Evolutionary conservation across 2,329 filamentous ascomycete species (phyloP).

Genomic region (Chrysoporthe austroafricana): DNA sequence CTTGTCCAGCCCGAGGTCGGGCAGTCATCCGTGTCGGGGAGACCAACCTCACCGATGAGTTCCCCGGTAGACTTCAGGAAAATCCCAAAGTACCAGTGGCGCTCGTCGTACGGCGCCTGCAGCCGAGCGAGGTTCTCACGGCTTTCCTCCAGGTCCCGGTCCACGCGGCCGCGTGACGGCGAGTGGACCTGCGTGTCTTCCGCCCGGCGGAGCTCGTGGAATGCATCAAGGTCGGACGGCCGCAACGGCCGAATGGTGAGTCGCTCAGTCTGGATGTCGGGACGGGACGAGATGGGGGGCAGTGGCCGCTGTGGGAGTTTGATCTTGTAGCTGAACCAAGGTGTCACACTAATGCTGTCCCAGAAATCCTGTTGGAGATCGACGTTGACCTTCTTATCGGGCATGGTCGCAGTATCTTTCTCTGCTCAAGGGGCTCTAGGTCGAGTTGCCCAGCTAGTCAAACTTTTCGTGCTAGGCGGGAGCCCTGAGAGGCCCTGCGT

Average conservation of each 20-base stretch:
- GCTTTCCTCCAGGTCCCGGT: conserved; percentile 23
- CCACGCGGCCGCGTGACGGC: conserved; percentile 22
- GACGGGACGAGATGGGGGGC: conserved; percentile 14
- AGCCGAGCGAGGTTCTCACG: conserved; percentile 13
- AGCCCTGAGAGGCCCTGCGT: no score
- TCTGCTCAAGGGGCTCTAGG: no score
- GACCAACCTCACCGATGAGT: conserved; percentile 37
- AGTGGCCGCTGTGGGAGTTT: conserved; percentile 18
- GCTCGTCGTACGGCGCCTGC: conserved; percentile 24
- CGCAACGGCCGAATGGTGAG: conserved; percentile 26
- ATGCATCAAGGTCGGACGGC: conserved; percentile 26
- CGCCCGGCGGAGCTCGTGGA: conserved; percentile 27
- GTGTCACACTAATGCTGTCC: conserved; percentile 3
- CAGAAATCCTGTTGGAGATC: neutral
- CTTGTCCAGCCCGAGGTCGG: conserved; percentile 25
- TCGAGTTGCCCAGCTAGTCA: no score
- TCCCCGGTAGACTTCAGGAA: conserved; percentile 35
- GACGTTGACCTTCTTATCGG: neutral
- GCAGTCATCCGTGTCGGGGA: conserved; percentile 23
- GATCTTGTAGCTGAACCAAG: conserved; percentile 22
- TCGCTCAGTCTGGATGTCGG: conserved; percentile 23
- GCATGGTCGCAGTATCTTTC: no score
- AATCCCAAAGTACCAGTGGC: conserved; percentile 33
- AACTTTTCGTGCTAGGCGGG: no score
- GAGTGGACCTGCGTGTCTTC: conserved; percentile 20